These are phyloP conservation scores for Fusarium mangiferae DNA, from an alignment of 2,329 filamentous ascomycete species.

Conservation along the genomic window DNA sequence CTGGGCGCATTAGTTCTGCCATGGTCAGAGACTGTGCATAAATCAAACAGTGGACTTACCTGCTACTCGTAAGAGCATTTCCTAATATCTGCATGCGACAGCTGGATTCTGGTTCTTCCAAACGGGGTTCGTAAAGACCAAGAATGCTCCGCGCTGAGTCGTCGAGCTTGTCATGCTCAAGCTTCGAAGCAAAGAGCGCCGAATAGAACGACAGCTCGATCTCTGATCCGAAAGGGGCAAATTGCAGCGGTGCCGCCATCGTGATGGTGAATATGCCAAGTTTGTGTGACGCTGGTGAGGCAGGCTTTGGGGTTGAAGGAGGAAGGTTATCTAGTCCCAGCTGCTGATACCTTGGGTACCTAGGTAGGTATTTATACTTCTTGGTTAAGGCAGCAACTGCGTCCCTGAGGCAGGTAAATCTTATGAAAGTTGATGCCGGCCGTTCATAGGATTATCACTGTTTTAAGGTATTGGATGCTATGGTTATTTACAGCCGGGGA, in stretches of 20 bases:
- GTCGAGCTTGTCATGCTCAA: slow-evolving; percentile 96
- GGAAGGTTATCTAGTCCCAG: not conserved
- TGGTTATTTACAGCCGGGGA: not conserved
- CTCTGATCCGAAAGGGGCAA: slow-evolving; percentile 90
- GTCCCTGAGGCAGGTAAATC: not conserved
- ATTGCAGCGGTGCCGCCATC: slow-evolving; percentile 69
- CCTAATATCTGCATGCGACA: slow-evolving; percentile 92
- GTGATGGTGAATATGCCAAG: slow-evolving; percentile 37
- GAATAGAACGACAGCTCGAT: slow-evolving; percentile 97
- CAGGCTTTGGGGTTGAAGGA: not conserved
- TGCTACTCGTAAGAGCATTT: slow-evolving; percentile 83
- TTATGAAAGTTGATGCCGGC: not conserved
- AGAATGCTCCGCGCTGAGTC: slow-evolving; percentile 88
- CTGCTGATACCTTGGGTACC: not conserved
- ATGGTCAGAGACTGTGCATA: slow-evolving; percentile 35
- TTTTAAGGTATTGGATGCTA: too few species aligned
- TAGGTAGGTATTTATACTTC: not conserved
- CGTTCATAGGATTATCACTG: not conserved
- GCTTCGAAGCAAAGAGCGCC: slow-evolving; percentile 89
- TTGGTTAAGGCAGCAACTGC: not conserved
- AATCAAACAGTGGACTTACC: slow-evolving; percentile 65
- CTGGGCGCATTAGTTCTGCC: slow-evolving; percentile 56
- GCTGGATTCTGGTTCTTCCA: slow-evolving; percentile 77
- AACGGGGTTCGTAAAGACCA: slow-evolving; percentile 87
- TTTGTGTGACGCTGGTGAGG: slow-evolving; percentile 4